phyloP scores from a whole-genome alignment of 768 basidiomycete species.

The Amanita rubescens region DNA sequence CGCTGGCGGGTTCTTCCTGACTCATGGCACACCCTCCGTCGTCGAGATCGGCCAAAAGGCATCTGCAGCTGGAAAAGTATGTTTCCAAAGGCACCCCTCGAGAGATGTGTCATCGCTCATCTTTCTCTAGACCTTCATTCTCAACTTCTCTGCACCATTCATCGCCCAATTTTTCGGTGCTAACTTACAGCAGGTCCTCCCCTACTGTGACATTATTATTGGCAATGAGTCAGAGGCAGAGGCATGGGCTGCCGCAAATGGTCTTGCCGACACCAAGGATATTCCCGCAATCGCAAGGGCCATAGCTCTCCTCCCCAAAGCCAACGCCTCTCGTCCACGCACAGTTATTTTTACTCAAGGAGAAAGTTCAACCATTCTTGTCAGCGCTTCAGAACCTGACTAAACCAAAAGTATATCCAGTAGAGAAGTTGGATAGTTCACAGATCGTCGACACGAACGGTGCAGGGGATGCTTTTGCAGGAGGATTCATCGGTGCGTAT shows the following conservation, averaged over 20 bases:
- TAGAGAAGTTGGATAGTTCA: conserved; percentile 47
- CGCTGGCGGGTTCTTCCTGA: conserved; percentile 96
- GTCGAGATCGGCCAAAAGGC: conserved; percentile 74
- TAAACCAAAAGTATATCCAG: conserved; percentile 49
- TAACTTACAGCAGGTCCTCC: conserved; percentile 75
- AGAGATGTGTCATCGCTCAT: neutral
- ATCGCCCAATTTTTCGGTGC: conserved; percentile 88
- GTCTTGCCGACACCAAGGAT: conserved; percentile 58
- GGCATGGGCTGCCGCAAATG: conserved; percentile 71
- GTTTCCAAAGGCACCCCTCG: neutral
- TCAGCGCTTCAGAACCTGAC: conserved; percentile 49
- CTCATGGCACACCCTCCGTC: conserved; percentile 74
- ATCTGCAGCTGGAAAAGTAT: conserved; percentile 67
- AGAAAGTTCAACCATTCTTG: conserved; percentile 68
- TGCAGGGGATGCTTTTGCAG: conserved; percentile 96
- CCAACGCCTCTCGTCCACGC: conserved; percentile 69
- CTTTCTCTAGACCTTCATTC: conserved; percentile 59
- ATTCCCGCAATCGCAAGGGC: conserved; percentile 60
- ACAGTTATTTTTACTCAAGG: conserved; percentile 91
- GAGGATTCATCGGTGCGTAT: conserved; percentile 86
- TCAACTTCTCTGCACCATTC: conserved; percentile 98
- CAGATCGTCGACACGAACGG: conserved; percentile 96
- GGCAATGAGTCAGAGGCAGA: conserved; percentile 96
- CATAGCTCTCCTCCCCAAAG: conserved; percentile 72
- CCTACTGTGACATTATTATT: conserved; percentile 84